Conservation (phyloP, 2,329 filamentous ascomycete species). For the Ceratocystiopsis sp. region DNA sequence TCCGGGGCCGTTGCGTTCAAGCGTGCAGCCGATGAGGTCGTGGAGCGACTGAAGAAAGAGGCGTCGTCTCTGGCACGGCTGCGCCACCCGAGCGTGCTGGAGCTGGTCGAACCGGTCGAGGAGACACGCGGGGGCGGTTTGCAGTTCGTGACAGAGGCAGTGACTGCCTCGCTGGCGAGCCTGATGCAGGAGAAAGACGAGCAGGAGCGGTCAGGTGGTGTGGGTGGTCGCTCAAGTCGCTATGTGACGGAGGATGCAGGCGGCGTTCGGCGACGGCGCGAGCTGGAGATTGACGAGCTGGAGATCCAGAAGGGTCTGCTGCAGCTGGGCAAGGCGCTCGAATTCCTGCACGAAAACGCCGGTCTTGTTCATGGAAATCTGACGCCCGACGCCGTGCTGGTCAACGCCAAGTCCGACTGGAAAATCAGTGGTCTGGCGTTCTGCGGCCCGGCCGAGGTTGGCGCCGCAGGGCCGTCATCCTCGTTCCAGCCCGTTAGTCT, state of each 20-base stretch:
- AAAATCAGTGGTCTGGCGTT: conserved; percentile 93
- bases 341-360: conserved; percentile 12
- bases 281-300: conserved; percentile 87
- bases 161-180: conserved; percentile 74
- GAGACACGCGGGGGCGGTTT: conserved; percentile 81
- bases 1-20: conserved; percentile 55
- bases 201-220: conserved; percentile 45
- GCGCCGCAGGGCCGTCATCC: conserved; percentile 27
- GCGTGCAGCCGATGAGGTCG: conserved; percentile 70
- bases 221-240: conserved; percentile 55
- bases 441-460: conserved; percentile 58
- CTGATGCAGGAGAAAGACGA: conserved; percentile 79
- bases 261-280: conserved; percentile 53
- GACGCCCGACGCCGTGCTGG: conserved; percentile 80
- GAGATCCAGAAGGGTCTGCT: conserved; percentile 94
- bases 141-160: conserved; percentile 87
- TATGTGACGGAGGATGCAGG: conserved; percentile 69
- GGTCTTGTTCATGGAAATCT: conserved; percentile 77
- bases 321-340: conserved; percentile 39
- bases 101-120: conserved; percentile 87
- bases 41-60: conserved; percentile 83
- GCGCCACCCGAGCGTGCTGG: conserved; percentile 79
- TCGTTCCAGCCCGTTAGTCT: conserved; percentile 67
- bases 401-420: conserved; percentile 98
- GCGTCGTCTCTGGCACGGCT: conserved; percentile 75